These are phyloP conservation scores for Pisolithus thermaeus DNA, from an alignment of 1,284 basidiomycete genomes.

Conservation along the genomic window DNA sequence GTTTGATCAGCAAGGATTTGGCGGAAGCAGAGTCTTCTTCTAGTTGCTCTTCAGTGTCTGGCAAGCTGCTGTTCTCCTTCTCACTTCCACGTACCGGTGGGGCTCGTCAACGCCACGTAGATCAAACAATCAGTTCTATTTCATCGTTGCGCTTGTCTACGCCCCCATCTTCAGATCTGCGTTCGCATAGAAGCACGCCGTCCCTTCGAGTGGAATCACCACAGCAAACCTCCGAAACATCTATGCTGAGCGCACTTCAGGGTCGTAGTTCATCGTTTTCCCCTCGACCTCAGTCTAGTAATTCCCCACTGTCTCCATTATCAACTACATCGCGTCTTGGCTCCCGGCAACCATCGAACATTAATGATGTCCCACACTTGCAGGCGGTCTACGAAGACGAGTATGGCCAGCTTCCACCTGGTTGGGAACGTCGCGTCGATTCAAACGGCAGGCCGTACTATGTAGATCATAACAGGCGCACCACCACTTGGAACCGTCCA, in stretches of 20 bases:
- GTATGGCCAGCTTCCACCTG: constrained; percentile 52
- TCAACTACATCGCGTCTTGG: constrained; percentile 9
- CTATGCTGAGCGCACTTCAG: constrained; percentile 14
- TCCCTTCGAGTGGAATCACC: constrained; percentile 18
- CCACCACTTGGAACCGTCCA: constrained; percentile 93
- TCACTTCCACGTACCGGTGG: constrained; percentile 21
- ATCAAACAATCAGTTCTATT: constrained; percentile 13
- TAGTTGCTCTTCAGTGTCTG: constrained; percentile 23
- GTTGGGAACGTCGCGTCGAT: constrained; percentile 94
- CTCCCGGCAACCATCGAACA: constrained; percentile 1
- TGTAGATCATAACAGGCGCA: constrained; percentile 89
- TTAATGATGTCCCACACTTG: constrained; percentile 6
- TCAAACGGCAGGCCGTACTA: constrained; percentile 78
- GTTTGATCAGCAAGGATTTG: constrained; percentile 24
- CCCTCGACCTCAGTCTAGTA: constrained; percentile 15
- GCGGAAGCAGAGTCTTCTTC: constrained; percentile 18
- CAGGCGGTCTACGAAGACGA: constrained; percentile 17
- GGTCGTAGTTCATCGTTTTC: constrained; percentile 7
- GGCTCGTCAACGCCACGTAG: constrained; percentile 13
- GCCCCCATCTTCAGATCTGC: constrained; percentile 12
- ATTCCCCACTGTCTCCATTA: constrained; percentile 7
- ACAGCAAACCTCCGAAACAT: constrained; percentile 16
- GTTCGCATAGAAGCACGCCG: constrained; percentile 19
- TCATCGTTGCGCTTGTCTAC: constrained; percentile 14
- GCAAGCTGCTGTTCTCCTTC: constrained; percentile 30